Evolutionary conservation across 2,329 filamentous ascomycete genomes (phyloP).

Genomic region (Aspergillus proliferans): DNA sequence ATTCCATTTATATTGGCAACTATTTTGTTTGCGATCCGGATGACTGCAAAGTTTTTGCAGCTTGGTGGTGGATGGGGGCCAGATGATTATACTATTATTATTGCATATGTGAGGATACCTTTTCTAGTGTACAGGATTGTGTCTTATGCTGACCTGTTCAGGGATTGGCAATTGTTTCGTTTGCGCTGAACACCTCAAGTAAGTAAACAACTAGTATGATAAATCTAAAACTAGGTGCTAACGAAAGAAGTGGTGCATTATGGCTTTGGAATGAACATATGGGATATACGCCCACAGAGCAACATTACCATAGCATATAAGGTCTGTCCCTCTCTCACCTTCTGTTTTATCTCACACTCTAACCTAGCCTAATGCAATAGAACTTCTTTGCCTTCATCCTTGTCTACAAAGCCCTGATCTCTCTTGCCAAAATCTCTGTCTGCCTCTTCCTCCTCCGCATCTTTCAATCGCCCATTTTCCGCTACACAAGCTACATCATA

Average conservation of each 20-base stretch:
- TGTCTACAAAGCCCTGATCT: conserved; percentile 16
- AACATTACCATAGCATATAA: conserved; percentile 15
- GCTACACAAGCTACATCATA: conserved; percentile 11
- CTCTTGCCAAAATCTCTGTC: conserved; percentile 19
- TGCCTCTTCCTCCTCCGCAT: conserved; percentile 19
- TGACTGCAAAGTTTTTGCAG: not conserved
- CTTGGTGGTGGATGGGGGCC: conserved; percentile 3
- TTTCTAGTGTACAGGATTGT: too few species aligned
- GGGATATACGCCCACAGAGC: conserved; percentile 14
- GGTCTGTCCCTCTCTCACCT: conserved; percentile 2
- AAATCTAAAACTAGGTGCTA: conserved; percentile 1
- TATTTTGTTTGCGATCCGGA: conserved; percentile 1
- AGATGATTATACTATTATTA: conserved; percentile 5
- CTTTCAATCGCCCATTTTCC: conserved; percentile 13
- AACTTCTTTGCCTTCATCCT: conserved; percentile 14
- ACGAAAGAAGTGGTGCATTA: conserved; percentile 12
- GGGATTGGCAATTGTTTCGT: conserved; percentile 8
- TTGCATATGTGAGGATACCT: conserved; percentile 9
- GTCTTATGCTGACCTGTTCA: conserved; percentile 1
- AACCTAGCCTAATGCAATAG: conserved; percentile 1
- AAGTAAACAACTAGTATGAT: not conserved
- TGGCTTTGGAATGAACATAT: conserved; percentile 17
- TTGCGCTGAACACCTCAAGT: conserved; percentile 10
- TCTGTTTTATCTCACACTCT: not conserved
- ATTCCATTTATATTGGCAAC: conserved; percentile 2